Evolutionary conservation across 163 green algal genomes (phyloP).

Genomic region (Scenedesmus sp.): DNA sequence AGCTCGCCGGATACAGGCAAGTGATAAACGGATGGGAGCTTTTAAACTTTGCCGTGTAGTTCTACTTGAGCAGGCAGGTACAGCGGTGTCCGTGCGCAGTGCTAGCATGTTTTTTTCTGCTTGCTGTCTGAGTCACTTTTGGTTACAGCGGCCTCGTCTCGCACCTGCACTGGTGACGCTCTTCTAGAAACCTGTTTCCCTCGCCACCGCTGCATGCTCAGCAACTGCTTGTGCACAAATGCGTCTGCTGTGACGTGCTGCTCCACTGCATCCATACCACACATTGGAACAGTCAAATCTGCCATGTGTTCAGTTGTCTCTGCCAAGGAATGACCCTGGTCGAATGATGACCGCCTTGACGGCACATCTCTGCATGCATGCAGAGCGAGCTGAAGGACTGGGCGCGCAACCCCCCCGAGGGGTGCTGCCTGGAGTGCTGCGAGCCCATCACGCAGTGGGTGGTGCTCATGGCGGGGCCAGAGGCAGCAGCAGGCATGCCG

Average conservation of each 20-base stretch:
- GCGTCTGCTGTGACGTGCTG: too few species aligned
- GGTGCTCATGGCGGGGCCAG: conserved; percentile 79
- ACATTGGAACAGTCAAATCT: too few species aligned
- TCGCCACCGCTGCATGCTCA: too few species aligned
- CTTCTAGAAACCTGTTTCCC: too few species aligned
- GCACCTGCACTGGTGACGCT: not conserved
- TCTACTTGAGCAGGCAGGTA: not conserved
- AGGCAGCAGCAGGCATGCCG: conserved; percentile 62
- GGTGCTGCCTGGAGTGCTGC: conserved; percentile 74
- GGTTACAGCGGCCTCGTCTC: too few species aligned
- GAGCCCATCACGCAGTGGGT: conserved; percentile 80
- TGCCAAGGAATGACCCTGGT: too few species aligned
- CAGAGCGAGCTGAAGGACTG: conserved; percentile 86
- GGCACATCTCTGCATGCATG: not conserved
- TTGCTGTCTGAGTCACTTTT: not conserved
- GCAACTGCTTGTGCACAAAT: too few species aligned
- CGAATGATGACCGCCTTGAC: too few species aligned
- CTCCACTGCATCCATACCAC: too few species aligned
- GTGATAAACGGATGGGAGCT: not conserved
- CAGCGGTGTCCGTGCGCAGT: not conserved
- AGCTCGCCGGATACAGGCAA: conserved; percentile 56
- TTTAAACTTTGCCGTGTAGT: not conserved
- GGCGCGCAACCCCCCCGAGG: conserved; percentile 80
- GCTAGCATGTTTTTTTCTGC: too few species aligned
- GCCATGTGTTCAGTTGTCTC: too few species aligned